Evolutionary conservation across 2,329 filamentous ascomycete species (phyloP), one percentile per base, ranked within the genome.

Genomic region (Penicillium concentricum): DNA sequence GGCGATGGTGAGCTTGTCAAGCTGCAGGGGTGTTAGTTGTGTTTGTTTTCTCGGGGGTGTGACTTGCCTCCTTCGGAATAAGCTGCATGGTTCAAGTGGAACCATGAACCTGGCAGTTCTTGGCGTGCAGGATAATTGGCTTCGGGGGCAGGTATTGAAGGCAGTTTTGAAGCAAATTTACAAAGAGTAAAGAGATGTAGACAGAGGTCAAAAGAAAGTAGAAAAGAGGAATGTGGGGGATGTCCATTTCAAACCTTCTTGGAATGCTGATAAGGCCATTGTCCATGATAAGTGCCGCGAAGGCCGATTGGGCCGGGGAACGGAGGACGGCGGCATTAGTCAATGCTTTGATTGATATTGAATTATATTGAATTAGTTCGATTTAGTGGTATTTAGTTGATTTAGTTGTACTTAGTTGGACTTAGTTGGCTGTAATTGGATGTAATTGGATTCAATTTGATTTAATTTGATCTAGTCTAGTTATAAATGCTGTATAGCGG

Each of bases 1-100:
- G 53, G 92, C 90, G 72, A 96, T 93, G 73, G 89, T 84, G 76
- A 97, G 90, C 86, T 97, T 97, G 82, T 97, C 93, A 71, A 97
- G 83, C 93, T 97, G 57, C 54, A 38, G 30, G 42, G 37, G 24
- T 24, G 56, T 55, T 41, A 59, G 59, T 51, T 41, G 32, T 26
- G 24, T 57, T 39, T 12, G 10, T 54, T 42, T 9, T 28, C 39
- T 34, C 45, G 32, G 37, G 37, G 37, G 51, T 37, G 47, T 34
- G 24, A 67, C 60, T 47, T 69, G 77, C 77, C 75, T 79, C 77
- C 67, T 77, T 78, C 8, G 77, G 77, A 64, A 78, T 68, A 55
- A 79, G 75, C 66, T 77, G 76, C 77, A 79, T 79, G 51, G 43
- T 51, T 57, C 62, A 56, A 56, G 63, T 66, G 62, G 62, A 60